phyloP scores from a whole-genome alignment of 2,329 filamentous ascomycete species.

The Penicillium sp. region DNA sequence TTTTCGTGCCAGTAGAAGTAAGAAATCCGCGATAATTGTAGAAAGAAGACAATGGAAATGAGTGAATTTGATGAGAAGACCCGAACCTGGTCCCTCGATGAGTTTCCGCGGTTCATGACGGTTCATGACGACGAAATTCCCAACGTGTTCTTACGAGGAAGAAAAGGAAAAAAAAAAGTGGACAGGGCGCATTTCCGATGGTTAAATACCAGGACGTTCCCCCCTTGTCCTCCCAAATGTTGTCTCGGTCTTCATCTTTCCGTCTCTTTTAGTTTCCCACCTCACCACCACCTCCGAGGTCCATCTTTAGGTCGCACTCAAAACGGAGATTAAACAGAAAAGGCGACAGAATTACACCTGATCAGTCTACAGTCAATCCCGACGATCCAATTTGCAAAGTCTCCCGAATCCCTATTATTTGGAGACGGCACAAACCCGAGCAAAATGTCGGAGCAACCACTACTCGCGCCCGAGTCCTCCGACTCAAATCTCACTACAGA shows the following conservation, averaged over 20 bases:
- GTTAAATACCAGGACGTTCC: background rate
- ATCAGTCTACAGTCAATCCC: no score
- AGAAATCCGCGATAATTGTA: background rate
- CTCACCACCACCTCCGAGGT: no score
- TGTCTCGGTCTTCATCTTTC: background rate
- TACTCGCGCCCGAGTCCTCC: background rate
- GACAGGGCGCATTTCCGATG: background rate
- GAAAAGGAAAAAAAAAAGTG: background rate
- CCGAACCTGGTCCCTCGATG: background rate
- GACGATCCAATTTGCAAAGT: no score
- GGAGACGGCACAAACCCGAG: background rate
- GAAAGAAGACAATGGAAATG: no score
- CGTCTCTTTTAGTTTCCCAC: background rate
- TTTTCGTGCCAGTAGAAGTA: background rate
- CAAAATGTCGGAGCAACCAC: background rate
- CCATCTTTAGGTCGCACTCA: background rate
- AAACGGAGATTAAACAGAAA: background rate
- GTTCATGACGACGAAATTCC: background rate
- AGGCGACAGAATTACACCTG: background rate
- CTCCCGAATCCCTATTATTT: no score
- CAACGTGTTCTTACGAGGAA: background rate
- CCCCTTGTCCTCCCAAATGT: background rate
- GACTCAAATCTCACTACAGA: background rate
- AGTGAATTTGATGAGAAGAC: background rate
- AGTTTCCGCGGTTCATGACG: slow-evolving; percentile 1